Evolutionary conservation across 1,284 basidiomycete species (phyloP).

Genomic region (Naganishia albida): DNA sequence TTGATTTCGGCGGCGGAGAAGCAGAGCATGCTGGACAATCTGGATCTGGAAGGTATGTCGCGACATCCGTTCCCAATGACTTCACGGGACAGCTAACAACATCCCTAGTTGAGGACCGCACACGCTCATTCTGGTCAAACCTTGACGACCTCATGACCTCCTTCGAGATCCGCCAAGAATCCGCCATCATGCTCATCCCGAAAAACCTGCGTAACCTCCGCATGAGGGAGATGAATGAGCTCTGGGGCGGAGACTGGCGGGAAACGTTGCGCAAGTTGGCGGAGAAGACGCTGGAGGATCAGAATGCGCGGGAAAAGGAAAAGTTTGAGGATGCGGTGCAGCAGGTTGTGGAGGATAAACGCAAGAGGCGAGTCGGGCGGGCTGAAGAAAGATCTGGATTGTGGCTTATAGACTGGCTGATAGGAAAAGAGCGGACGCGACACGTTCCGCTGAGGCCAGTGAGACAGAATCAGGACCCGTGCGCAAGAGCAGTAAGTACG

Average conservation of each 20-base stretch:
- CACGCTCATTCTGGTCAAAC: conserved; percentile 39
- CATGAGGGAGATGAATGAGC: conserved; percentile 46
- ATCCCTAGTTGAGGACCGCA: conserved; percentile 43
- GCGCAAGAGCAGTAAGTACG: conserved; percentile 23
- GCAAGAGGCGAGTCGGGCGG: conserved; percentile 5
- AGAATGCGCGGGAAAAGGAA: conserved; percentile 38
- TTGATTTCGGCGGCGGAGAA: conserved; percentile 38
- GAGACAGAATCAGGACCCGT: conserved; percentile 26
- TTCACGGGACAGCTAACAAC: conserved; percentile 14
- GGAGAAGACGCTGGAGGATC: conserved; percentile 37
- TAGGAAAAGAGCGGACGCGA: conserved; percentile 23
- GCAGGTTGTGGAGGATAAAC: conserved; percentile 27
- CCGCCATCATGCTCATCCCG: conserved; percentile 51
- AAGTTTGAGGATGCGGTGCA: conserved; percentile 34
- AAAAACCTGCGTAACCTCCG: conserved; percentile 48
- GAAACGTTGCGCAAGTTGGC: conserved; percentile 46
- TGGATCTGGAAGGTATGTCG: conserved; percentile 53
- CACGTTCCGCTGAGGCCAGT: conserved; percentile 14
- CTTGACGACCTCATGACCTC: conserved; percentile 45
- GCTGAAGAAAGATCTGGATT: not conserved
- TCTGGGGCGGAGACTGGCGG: conserved; percentile 51
- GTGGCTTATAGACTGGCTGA: not conserved
- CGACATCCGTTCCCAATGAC: not conserved
- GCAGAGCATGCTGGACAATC: conserved; percentile 51
- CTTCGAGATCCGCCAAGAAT: conserved; percentile 48